Conservation (phyloP, 106 monocot genomes). For the Apostasia ramifera region DNA sequence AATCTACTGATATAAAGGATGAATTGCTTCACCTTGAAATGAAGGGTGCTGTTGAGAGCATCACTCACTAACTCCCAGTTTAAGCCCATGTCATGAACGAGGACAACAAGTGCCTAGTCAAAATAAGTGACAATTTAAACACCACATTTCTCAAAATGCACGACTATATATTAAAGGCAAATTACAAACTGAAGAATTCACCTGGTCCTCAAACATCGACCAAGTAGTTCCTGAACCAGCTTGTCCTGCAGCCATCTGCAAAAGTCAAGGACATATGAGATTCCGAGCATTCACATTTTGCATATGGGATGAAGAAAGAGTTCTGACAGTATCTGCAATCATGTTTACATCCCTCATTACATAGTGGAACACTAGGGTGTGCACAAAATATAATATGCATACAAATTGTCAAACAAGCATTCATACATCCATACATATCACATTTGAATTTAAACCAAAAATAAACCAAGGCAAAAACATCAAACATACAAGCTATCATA, state of each 20-base stretch:
- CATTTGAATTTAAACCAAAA: no score
- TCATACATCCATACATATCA: no score
- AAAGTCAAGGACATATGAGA: slow-evolving; percentile 1
- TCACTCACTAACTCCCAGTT: slow-evolving; percentile 99
- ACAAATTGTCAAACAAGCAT: no score
- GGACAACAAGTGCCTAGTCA: slow-evolving; percentile 87
- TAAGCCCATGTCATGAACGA: slow-evolving; percentile 99
- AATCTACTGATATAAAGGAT: no score
- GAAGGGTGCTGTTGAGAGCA: slow-evolving; percentile 84
- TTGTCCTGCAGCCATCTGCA: slow-evolving; percentile 53
- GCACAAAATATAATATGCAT: no score
- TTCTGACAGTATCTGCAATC: no score
- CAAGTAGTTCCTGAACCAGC: slow-evolving; percentile 74
- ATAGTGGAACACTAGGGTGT: no score
- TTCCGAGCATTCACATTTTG: no score
- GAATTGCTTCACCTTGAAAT: slow-evolving; percentile 62
- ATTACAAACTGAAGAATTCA: slow-evolving; percentile 12
- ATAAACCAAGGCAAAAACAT: no score
- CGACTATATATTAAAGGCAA: neutral
- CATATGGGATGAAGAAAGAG: no score
- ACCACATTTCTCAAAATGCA: neutral
- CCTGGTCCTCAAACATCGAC: slow-evolving; percentile 97
- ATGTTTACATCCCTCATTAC: no score
- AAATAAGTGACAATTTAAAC: neutral
- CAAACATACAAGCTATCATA: no score